Evolutionary conservation across 306 rosid genomes (phyloP), one percentile per base, ranked within the genome.

Genomic region (Cercis canadensis): DNA sequence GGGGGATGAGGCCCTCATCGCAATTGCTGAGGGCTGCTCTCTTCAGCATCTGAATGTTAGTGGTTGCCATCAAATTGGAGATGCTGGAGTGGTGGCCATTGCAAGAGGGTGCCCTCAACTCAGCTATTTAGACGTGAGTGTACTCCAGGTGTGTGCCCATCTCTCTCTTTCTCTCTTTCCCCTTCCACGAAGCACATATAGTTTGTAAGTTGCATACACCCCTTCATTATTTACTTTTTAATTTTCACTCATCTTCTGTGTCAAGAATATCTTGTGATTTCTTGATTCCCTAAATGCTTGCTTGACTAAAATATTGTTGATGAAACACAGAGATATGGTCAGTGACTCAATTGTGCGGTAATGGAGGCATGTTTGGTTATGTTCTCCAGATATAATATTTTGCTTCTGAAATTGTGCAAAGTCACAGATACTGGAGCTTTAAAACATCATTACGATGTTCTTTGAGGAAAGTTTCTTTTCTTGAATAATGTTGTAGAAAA

Each of bases 31-130:
- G 65, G 90, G 97, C 24, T 82, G 90, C 85, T 86, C 89, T 60
- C 90, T 94, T 58, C 87, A 87, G 15, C 68, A 81, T 79, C 85
- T 94, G 64, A 94, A 94, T 70, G 96, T 94, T 61, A 94, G 98
- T 66, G 98, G 97, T 72, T 94, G 98, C 87, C 95, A 89, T 67
- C 92, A 86, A 67, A 87, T 94, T 18, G 96, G 96, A 36, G 95
- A 94, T 80, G 90, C 84, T 69, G 99, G 99, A 69, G 71, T 94
- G 53, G 71, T 82, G 69, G 99, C 99, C 82, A 77, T 94, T 67
- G 97, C 99, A 72, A 89, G 96, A 82, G 96, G 96, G 31, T 94
- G 90, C 72, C 90, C 96, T 59, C 72, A 84, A 83, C 89, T 94
- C 57, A 70, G 77, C 69, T 84, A 62, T 82, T 79, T 94, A 43